Evolutionary conservation across 805 yeast species (phyloP), one percentile per base, ranked within the genome.

Genomic region (Saccharomycodes ludwigii): DNA sequence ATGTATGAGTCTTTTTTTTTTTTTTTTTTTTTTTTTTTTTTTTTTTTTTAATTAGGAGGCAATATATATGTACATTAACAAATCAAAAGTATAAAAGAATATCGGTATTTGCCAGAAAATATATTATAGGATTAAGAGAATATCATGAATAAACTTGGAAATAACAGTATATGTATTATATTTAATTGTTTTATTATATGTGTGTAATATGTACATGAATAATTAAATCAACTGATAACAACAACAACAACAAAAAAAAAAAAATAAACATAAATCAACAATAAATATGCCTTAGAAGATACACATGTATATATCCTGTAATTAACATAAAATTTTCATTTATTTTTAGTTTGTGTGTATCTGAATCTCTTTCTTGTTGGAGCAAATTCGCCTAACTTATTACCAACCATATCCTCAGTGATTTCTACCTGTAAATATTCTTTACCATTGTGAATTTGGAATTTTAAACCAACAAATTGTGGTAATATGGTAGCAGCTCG

Each of bases 361-460:
- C 71, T 73, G 58, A 82, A 83, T 52, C 78, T 73, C 70, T 83
- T 82, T 59, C 97, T 72, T 1, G 98, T 91, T 33, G 86, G 83
- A 2, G 94, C 94, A 63, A 83, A 91, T 56, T 88, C 96, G 2
- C 98, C 98, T 34, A 91, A 62, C 53, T 88, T 91, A 43, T 76
- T 71, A 13, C 98, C 98, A 38, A 91, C 95, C 98, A 91, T 91
- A 46, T 91, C 91, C 52, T 91, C 96, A 6, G 79, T 72, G 18
- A 91, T 71, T 42, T 77, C 83, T 32, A 91, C 68, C 31, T 84
- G 83, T 24, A 85, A 94, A 51, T 86, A 91, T 44, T 84, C 94
- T 51, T 79, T 82, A 18, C 98, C 98, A 58, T 91, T 91, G 59
- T 91, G 98, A 21, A 91, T 82, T 57, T 91, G 94, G 56, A 91